Base-by-base conservation (phyloP, 768 basidiomycete species). In the Leccinum olivaceopallidum region DNA sequence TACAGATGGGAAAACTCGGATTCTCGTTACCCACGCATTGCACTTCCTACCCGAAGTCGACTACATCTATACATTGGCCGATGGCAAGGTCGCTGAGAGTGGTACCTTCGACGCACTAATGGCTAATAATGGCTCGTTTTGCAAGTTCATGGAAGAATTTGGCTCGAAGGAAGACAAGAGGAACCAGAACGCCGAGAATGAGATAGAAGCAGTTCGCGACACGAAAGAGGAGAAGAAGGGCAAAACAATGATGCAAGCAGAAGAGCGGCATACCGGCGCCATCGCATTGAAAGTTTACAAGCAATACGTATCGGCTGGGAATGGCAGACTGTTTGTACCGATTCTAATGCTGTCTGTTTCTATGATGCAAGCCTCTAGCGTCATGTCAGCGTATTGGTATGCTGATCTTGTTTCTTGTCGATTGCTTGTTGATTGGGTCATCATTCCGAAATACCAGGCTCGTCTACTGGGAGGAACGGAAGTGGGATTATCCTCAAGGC, bases 41-140 rank as follows among this genome's bases (percentile, higher is more conserved):
- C 94, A 96, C 74, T 91, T 95, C 78, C 82, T 98, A 24, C 89
- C 91, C 1, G 80, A 89, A 59, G 91, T 92, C 28, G 94, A 96
- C 73, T 90, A 92, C 69, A 89, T 98, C 70, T 87, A 87, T 69
- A 86, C 87, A 37, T 76, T 98, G 54, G 81, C 82, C 12, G 86
- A 94, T 42, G 94, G 95, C 6, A 79, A 78, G 36, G 85, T 98
- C 60, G 83, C 83, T 22, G 94, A 96, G 72, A 82, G 81, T 14
- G 95, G 95, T 2, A 88, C 92, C 2, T 96, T 90, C 66, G 68
- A 76, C 0, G 85, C 90, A 53, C 81, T 98, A 37, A 85, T 92
- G 75, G 73, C 73, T 9, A 81, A 77, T 34, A 75, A 85, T 4
- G 86, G 86, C 2, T 83, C 84, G 36, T 96, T 96, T 67, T 75